Base-by-base conservation (phyloP, 2,329 filamentous ascomycete species). In the Simplicillium sp. region DNA sequence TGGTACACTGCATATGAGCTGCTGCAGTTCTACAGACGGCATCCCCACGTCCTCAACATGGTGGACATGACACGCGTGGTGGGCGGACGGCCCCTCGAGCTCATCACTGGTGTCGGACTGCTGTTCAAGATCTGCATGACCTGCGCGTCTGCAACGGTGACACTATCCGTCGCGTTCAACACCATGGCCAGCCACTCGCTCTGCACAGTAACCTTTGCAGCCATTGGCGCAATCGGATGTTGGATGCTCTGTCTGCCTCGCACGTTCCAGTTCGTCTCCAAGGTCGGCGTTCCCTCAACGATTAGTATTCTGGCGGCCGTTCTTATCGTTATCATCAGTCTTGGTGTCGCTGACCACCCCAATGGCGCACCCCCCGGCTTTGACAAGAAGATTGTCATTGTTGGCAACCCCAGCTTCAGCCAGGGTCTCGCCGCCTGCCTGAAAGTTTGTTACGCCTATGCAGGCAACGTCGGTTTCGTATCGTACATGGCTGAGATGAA, bases 121-220 rank as follows among this genome's bases (percentile, higher is more conserved):
- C 55, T 85, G 11, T 56, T 85, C 48, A 84, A 86, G 65, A 83
- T 85, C 54, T 82, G 77, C 38, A 82, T 83, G 60, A 84, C 84
- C 43, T 72, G 76, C 61, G 78, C 75, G 34, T 71, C 82, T 44
- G 80, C 83, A 52, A 80, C 76, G 51, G 66, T 84, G 38, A 76
- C 78, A 3, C 76, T 80, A 36, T 74, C 80, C 34, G 74, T 82
- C 50, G 82, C 81, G 51, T 68, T 84, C 50, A 84, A 84, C 62
- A 83, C 79, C 38, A 79, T 84, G 56, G 74, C 71, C 11, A 64
- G 67, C 41, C 73, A 80, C 54, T 66, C 67, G 6, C 51, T 79
- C 7, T 86, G 82, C 63, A 84, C 81, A 1, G 74, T 85, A 42
- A 72, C 68, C 29, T 86, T 82, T 56, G 73, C 76, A 14, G 71